Evolutionary conservation across 345 rosid genomes (phyloP), one percentile per base, ranked within the genome.

Genomic region (Brassica incana): DNA sequence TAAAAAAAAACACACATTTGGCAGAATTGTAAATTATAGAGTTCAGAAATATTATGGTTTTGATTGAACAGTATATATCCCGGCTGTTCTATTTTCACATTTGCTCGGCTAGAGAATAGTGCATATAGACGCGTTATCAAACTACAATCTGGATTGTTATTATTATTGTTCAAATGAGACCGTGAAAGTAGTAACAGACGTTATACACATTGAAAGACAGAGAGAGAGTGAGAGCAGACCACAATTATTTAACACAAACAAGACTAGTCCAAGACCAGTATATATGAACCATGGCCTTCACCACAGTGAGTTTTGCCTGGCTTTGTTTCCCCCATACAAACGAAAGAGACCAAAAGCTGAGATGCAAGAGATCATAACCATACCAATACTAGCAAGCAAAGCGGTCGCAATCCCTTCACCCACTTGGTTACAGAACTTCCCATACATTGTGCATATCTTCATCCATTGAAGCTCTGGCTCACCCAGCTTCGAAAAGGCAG

Each of bases 331-430:
- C 0, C 92, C 89, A 25, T 88, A 95, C 86, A 91, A 80, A 3
- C 98, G 94, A 78, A 95, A 95, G 65, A 95, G 90, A 72, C 90
- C 59, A 71, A 91, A 95, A 35, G 97, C 92, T 4, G 99, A 93
- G 33, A 93, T 70, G 60, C 88, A 84, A 65, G 98, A 90, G 73
- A 89, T 45, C 66, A 74, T 70, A 43, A 88, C 94, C 89, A 79
- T 85, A 74, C 93, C 62, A 3, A 87, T 32, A 77, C 90, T 78
- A 27, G 79, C 93, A 32, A 93, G 33, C 74, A 91, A 23, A 0
- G 94, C 90, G 2, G 80, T 76, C 6, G 80, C 97, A 36, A 95
- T 76, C n/a, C 97, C 98, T 69, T 87, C 96, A 90, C 89, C 98
- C 0, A 90, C 87, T 80, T 87, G 97, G 88, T 87, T 90, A 38